Evolutionary conservation across 108 stramenopile species (phyloP).

Genomic region (Discostella stelligeroides): DNA sequence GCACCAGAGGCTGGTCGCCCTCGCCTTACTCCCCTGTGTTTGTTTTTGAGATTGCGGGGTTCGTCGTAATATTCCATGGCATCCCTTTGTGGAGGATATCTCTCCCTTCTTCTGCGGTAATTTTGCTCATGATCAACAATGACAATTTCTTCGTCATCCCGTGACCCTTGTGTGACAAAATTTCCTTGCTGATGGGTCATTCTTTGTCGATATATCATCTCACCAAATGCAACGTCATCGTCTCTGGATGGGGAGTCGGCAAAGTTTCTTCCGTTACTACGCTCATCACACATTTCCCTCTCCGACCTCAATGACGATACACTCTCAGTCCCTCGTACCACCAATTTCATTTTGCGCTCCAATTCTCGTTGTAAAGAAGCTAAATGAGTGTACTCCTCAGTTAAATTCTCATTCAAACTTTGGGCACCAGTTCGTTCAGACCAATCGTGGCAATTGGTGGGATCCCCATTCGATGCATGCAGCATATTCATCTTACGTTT

Average conservation of each 20-base stretch:
- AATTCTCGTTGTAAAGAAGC: conserved; percentile 29
- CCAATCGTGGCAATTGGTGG: background rate
- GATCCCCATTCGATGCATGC: background rate
- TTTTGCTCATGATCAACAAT: background rate
- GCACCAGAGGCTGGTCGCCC: background rate
- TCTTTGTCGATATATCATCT: conserved; percentile 25
- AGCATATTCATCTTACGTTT: conserved; percentile 20
- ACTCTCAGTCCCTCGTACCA: background rate
- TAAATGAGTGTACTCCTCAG: conserved; percentile 28
- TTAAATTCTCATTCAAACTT: background rate
- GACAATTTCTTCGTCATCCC: background rate
- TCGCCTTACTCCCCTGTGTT: background rate
- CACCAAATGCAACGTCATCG: conserved; percentile 25
- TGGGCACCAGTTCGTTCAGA: too few relatives aligned
- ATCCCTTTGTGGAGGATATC: background rate
- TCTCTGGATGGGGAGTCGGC: conserved; percentile 18
- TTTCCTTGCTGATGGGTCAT: conserved; percentile 17
- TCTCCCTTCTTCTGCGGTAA: background rate
- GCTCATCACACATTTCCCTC: too few relatives aligned
- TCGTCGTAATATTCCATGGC: background rate
- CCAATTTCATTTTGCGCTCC: conserved; percentile 30
- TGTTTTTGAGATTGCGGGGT: background rate
- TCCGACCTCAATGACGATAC: background rate
- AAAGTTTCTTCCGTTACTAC: too few relatives aligned
- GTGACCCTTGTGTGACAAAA: background rate